Percentiles rank a stretch among this genome's conserved stretches.
Evolutionary conservation across 164 flowering plant species (phyloP).

Genomic region (Tetrastigma voinierianum): DNA sequence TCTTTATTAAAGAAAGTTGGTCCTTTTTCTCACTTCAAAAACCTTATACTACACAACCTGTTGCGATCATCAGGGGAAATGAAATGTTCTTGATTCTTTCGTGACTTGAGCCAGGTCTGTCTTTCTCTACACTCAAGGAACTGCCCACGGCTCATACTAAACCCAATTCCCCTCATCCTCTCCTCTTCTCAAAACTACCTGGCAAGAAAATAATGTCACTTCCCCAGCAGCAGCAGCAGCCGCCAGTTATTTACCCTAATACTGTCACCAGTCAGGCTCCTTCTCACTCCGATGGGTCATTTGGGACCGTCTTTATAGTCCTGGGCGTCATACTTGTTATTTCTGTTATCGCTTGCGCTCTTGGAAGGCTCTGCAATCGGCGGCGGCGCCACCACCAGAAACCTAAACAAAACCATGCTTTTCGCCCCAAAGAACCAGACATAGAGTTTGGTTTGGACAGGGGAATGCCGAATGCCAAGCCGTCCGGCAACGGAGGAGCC

Average conservation of each 20-base stretch:
- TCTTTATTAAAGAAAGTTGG: slow-evolving; percentile 34
- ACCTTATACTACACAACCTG: slow-evolving; percentile 12
- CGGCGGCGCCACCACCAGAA: slow-evolving; percentile 12
- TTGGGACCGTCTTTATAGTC: slow-evolving; percentile 74
- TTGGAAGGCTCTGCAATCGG: slow-evolving; percentile 61
- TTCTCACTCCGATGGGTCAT: slow-evolving; percentile 61
- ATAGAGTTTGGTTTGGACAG: slow-evolving; percentile 47
- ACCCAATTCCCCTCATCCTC: slow-evolving; percentile 2
- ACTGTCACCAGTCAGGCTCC: slow-evolving; percentile 19
- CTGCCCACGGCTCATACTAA: slow-evolving; percentile 2
- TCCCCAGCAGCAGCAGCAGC: slow-evolving; percentile 25
- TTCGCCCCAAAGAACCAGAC: slow-evolving; percentile 21
- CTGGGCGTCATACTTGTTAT: slow-evolving; percentile 66
- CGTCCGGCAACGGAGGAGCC: slow-evolving; percentile 12
- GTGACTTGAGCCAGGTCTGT: slow-evolving; percentile 15
- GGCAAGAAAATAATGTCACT: slow-evolving; percentile 21
- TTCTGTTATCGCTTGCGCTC: slow-evolving; percentile 60
- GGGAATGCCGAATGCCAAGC: slow-evolving; percentile 22
- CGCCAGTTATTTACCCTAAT: slow-evolving; percentile 35
- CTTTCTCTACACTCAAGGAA: slow-evolving; percentile 43
- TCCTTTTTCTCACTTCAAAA: slow-evolving; percentile 25
- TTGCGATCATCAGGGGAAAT: slow-evolving; percentile 2
- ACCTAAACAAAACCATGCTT: slow-evolving; percentile 8
- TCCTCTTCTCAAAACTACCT: background rate
- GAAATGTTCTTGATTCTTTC: slow-evolving; percentile 22